Evolutionary conservation across 306 rosid genomes (phyloP).

Genomic region (Cucurbita moschata): DNA sequence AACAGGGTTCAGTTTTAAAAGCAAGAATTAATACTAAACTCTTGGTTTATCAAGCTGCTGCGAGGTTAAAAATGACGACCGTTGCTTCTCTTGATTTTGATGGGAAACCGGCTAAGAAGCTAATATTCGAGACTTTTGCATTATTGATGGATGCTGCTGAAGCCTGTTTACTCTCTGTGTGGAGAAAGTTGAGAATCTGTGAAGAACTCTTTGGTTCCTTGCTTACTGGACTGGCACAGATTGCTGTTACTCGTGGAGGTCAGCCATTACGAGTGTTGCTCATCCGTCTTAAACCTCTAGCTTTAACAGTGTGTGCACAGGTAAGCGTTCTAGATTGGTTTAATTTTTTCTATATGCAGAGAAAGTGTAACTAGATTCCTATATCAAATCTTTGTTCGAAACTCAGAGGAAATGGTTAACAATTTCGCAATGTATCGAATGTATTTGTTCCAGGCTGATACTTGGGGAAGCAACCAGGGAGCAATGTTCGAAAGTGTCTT

Average conservation of each 20-base stretch:
- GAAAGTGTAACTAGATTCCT: background rate
- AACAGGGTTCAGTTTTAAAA: conserved; percentile 74
- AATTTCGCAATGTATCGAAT: background rate
- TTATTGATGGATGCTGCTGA: conserved; percentile 87
- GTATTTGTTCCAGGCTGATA: conserved; percentile 49
- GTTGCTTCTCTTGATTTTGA: conserved; percentile 62
- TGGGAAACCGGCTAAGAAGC: conserved; percentile 62
- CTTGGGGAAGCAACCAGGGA: conserved; percentile 80
- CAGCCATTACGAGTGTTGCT: conserved; percentile 87
- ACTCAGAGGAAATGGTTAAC: background rate
- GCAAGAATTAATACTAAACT: conserved; percentile 72
- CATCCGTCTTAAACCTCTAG: conserved; percentile 88
- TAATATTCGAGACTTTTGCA: conserved; percentile 81
- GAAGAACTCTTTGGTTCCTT: conserved; percentile 81
- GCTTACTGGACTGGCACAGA: conserved; percentile 65
- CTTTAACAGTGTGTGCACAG: conserved; percentile 80
- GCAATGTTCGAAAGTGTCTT: conserved; percentile 82
- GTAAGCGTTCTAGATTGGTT: conserved; percentile 23
- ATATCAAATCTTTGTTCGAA: background rate
- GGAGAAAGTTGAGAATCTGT: conserved; percentile 79
- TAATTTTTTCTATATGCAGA: background rate
- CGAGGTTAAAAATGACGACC: conserved; percentile 46
- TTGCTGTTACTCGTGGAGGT: conserved; percentile 78
- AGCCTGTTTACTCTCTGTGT: conserved; percentile 83
- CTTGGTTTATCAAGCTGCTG: conserved; percentile 66